Conservation (phyloP, 2,329 filamentous ascomycete genomes). For the Neofusicoccum kwambonambiense region DNA sequence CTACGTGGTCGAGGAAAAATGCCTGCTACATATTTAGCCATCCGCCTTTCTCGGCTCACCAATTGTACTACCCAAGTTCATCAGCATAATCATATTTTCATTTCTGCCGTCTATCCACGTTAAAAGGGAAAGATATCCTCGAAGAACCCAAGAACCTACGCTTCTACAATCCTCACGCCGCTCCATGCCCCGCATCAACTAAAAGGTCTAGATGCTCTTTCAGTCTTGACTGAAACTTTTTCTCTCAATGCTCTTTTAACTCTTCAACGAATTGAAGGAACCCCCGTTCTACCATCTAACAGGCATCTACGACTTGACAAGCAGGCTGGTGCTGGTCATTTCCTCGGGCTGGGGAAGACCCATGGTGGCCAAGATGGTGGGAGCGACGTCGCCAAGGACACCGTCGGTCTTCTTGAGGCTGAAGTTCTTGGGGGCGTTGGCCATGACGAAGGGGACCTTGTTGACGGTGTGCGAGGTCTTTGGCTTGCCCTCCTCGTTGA, state of each 20-base stretch:
- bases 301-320: conserved; percentile 64
- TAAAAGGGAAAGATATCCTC: neutral
- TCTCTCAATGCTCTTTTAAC: neutral
- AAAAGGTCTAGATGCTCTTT: neutral
- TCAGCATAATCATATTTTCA: neutral
- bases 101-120: conserved; percentile 7
- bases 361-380: conserved; percentile 89
- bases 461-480: conserved; percentile 99
- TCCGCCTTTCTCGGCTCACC: too few relatives aligned
- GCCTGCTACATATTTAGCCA: too few relatives aligned
- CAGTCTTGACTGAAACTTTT: neutral
- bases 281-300: neutral
- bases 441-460: conserved; percentile 97
- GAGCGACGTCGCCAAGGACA: conserved; percentile 95
- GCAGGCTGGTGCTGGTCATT: conserved; percentile 84
- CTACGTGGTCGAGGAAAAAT: too few relatives aligned
- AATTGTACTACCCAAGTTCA: neutral
- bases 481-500: conserved; percentile 89
- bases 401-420: conserved; percentile 79
- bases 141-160: neutral
- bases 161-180: conserved; percentile 10
- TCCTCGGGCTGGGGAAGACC: conserved; percentile 84
- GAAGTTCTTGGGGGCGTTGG: conserved; percentile 89
- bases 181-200: neutral
- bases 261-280: neutral